Base-by-base conservation (phyloP, 352 stramenopile species). In the Pythium volutum region DNA sequence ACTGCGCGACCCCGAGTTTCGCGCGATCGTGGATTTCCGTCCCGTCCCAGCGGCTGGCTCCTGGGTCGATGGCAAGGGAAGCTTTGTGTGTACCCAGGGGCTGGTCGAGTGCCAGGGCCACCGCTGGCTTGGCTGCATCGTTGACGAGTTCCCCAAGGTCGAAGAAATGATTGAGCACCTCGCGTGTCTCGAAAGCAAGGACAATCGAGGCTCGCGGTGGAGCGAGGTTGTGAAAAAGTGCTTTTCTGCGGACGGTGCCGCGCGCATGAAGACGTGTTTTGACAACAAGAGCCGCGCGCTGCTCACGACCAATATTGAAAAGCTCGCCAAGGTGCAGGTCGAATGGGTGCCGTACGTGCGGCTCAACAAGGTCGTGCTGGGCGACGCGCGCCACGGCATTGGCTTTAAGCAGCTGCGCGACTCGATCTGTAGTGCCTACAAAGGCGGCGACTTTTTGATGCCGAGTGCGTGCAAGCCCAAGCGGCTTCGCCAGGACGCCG, bases 51-150 rank as follows among this genome's bases (percentile, higher is more conserved):
- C 81, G n/a, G 84, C 84, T 23, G 85, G 85, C 12, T 91, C 74
- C 29, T 80, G 59, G 33, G 61, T 78, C 20, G 81, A 91, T 34
- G 56, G 54, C 22, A 69, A 76, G 23, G 79, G 83, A 18, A 78
- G 84, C 11, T 91, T 92, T 56, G 71, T 86, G 14, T 94, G 85
- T 53, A 78, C 67, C 50, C 76, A 78, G 59, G 85, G 85, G 15
- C 69, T 77, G 43, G 69, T 89, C 18, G 85, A 94, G 59, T 94
- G 85, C 56, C 63, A 80, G 42, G 85, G 81, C 11, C 85, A 94
- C 66, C 82, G 82, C 49, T 94, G 81, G 77, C 73, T 94, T 41
- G 89, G 81, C 61, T 94, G 85, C 52, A 80, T 72, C 5, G 77
- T 90, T 23, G 75, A 87, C 6, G 73, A 90, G 33, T 89, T 86